Base-by-base conservation (phyloP, 345 rosid species). In the Hibiscus trionum region DNA sequence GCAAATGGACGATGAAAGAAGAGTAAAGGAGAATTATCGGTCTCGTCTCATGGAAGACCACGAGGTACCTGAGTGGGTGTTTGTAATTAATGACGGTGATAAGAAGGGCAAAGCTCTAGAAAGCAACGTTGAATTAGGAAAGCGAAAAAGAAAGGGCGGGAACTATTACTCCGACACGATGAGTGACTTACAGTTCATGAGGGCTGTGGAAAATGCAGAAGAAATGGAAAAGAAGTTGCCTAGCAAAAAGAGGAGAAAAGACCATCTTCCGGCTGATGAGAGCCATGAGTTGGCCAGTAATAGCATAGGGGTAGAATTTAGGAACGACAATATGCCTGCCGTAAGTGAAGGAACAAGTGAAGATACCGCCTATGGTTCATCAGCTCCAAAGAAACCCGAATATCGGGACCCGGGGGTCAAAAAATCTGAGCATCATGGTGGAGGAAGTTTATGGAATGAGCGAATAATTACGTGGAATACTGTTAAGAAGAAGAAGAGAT, bases 41-140 rank as follows among this genome's bases (percentile, higher is more conserved):
- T 80, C 87, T 29, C 97, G 99, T 49, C 93, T 96, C 64, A 91
- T 93, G 97, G 90, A 91, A 84, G 98, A 96, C 15, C 89, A 87
- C 2, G 99, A 96, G 81, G 99, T 95, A 63, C 99, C 99, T 11
- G 99, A 89, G 76, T 96, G 99, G 98, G 99, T 84, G 16, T 93
- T 87, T 66, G 73, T 83, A 50, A 84, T 88, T 68, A 84, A 83
- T 17, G 75, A 46, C 29, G 84, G 87, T 84, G 93, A 89, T 72
- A 86, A 77, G 33, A 91, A 82, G 80, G 44, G 73, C 61, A 94
- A 89, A 81, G 79, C 70, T 70, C 72, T 83, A 44, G 91, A 88
- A 14, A 73, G 81, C 69, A 83, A 77, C 35, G 76, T 75, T 74
- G 84, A 89, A 46, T 74, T 84, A 55, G 97, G 97, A 70, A 92